Percentiles rank a stretch among this genome's conserved stretches.
Evolutionary conservation across 164 flowering plant species (phyloP).

Genomic region (Chloranthus sessilifolius): DNA sequence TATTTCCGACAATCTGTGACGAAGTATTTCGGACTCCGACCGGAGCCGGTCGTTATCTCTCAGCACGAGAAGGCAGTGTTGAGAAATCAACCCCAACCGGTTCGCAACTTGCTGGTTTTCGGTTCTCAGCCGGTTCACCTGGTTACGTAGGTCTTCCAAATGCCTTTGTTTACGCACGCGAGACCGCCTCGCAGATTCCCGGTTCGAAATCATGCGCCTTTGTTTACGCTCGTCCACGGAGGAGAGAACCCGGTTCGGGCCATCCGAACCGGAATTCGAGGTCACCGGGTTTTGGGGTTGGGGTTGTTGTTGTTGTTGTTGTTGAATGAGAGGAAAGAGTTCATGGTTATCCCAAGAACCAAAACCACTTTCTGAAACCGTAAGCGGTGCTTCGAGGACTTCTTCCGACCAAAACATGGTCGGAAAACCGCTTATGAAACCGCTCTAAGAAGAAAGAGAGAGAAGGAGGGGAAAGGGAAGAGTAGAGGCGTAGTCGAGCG

Average conservation of each 20-base stretch:
- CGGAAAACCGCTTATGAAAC: conserved; percentile 7
- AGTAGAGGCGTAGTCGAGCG: conserved; percentile 30
- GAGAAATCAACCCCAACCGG: conserved; percentile 36
- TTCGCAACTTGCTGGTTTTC: conserved; percentile 51
- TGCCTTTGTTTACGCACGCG: conserved; percentile 78
- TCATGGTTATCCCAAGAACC: conserved; percentile 26
- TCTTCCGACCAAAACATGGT: conserved; percentile 38
- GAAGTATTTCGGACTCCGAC: conserved; percentile 37
- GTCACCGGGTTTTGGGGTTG: conserved; percentile 1
- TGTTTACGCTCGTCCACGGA: conserved; percentile 48
- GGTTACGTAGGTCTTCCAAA: conserved; percentile 60
- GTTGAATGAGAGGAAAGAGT: neutral
- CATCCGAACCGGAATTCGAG: conserved; percentile 33
- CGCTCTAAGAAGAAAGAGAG: conserved; percentile 11
- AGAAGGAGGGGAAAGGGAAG: conserved; percentile 66
- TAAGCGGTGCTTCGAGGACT: conserved; percentile 15
- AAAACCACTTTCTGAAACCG: conserved; percentile 32
- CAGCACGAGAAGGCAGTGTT: conserved; percentile 24
- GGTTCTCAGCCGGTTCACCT: conserved; percentile 43
- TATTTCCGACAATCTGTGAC: conserved; percentile 38
- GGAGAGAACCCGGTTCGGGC: conserved; percentile 11
- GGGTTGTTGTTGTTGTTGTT: neutral
- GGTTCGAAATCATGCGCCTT: conserved; percentile 77
- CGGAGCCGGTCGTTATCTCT: conserved; percentile 51
- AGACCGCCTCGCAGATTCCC: conserved; percentile 86